Conservation (phyloP, 108 stramenopile genomes). For the Cylindrotheca fusiformis region DNA sequence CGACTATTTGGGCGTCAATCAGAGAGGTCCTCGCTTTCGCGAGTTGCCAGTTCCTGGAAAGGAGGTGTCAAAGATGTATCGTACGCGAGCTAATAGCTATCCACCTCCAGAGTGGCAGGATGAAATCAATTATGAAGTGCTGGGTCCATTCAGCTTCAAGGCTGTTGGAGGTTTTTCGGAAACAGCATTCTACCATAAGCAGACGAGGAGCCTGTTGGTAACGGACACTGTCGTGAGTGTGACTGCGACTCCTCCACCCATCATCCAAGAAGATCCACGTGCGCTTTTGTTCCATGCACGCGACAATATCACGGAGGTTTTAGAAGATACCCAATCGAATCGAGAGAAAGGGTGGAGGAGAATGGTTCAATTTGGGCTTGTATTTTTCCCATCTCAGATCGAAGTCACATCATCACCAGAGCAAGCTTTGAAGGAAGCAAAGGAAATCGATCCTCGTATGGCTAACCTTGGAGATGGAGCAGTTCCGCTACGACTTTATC, state of each 20-base stretch:
- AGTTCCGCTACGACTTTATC: constrained; percentile 69
- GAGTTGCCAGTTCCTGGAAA: constrained; percentile 49
- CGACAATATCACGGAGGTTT: constrained; percentile 61
- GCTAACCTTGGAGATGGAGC: constrained; percentile 64
- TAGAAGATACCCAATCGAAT: constrained; percentile 58
- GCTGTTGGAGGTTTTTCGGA: constrained; percentile 87
- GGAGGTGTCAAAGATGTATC: constrained; percentile 22
- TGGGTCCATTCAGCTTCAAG: constrained; percentile 79
- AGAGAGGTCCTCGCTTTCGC: constrained; percentile 47
- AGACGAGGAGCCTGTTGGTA: constrained; percentile 75
- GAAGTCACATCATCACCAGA: constrained; percentile 52
- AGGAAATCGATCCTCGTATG: constrained; percentile 46
- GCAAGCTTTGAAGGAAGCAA: constrained; percentile 44
- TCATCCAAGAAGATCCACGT: constrained; percentile 78
- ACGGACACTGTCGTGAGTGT: constrained; percentile 86
- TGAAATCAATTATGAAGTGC: constrained; percentile 77
- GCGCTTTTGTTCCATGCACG: constrained; percentile 87
- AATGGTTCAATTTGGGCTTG: constrained; percentile 88
- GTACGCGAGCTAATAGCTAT: constrained; percentile 31
- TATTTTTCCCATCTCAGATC: constrained; percentile 89
- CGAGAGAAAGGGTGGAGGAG: constrained; percentile 85
- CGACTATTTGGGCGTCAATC: constrained; percentile 61
- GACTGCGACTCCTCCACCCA: constrained; percentile 65
- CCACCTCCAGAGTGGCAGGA: constrained; percentile 69
- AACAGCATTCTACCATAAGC: constrained; percentile 83